phyloP scores from a whole-genome alignment of 2,329 filamentous ascomycete species.

The Nemania sp. region DNA sequence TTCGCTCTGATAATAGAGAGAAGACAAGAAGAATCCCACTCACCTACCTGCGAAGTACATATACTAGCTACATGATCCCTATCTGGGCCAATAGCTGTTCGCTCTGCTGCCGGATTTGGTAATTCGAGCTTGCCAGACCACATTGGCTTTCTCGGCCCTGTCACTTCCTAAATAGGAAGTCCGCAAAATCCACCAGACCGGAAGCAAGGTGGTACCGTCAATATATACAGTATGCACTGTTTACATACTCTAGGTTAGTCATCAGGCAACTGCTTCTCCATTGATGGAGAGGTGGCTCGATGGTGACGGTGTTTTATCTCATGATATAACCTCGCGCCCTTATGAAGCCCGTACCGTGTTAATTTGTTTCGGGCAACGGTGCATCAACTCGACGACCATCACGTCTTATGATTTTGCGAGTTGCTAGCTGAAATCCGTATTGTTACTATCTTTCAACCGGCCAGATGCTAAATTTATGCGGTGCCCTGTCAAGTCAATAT shows the following conservation, averaged over 20 bases:
- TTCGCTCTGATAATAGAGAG: too few relatives aligned
- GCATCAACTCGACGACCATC: too few relatives aligned
- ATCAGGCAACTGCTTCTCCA: not conserved
- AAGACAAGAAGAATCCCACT: not conserved
- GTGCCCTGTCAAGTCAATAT: not conserved
- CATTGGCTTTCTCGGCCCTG: conserved; percentile 14
- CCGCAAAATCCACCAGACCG: conserved; percentile 15
- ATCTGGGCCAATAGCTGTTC: conserved; percentile 18
- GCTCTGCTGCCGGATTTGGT: conserved; percentile 14
- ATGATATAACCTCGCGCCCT: too few relatives aligned
- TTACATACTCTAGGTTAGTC: not conserved
- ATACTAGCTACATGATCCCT: too few relatives aligned
- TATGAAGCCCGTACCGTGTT: too few relatives aligned
- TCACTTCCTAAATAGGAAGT: conserved; percentile 23
- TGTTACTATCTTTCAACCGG: too few relatives aligned
- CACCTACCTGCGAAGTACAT: not conserved
- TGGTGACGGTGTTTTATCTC: too few relatives aligned
- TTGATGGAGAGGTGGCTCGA: not conserved
- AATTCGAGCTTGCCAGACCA: conserved; percentile 21
- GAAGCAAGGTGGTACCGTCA: not conserved
- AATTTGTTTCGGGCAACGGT: too few relatives aligned
- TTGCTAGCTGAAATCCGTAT: too few relatives aligned
- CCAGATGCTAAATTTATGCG: not conserved
- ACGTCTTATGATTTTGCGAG: too few relatives aligned
- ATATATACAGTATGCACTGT: not conserved